phyloP scores from a whole-genome alignment of 805 yeast genomes.

The Lipomyces mesembrius region DNA sequence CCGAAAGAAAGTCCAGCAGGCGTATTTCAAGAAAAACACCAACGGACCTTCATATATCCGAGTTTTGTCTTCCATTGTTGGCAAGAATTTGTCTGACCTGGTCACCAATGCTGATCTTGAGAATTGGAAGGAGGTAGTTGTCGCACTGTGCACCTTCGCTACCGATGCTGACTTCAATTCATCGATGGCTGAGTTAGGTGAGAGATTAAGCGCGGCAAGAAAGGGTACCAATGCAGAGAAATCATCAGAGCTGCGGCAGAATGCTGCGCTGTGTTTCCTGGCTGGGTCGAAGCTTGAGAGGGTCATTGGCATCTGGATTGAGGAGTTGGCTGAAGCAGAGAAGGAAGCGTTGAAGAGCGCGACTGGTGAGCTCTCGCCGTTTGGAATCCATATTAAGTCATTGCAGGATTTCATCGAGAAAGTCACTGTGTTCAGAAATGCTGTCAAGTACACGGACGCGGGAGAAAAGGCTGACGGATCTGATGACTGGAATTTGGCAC shows the following conservation, averaged over 20 bases:
- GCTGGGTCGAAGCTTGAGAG: constrained; percentile 82
- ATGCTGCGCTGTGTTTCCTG: constrained; percentile 76
- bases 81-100: constrained; percentile 63
- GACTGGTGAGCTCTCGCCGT: constrained; percentile 54
- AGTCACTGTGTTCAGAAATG: constrained; percentile 71
- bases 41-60: constrained; percentile 66
- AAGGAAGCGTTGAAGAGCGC: constrained; percentile 41
- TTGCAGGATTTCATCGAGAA: constrained; percentile 83
- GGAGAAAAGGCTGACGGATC: constrained; percentile 33
- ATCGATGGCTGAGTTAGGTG: constrained; percentile 72
- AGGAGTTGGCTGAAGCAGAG: constrained; percentile 63
- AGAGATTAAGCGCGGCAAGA: constrained; percentile 60
- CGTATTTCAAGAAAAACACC: constrained; percentile 67
- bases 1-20: constrained; percentile 69
- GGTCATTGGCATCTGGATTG: constrained; percentile 80
- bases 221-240: constrained; percentile 24
- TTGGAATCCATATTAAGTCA: constrained; percentile 83
- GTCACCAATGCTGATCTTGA: constrained; percentile 75
- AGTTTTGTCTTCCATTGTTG: constrained; percentile 65
- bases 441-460: constrained; percentile 42
- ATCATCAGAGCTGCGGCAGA: constrained; percentile 57
- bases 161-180: constrained; percentile 53
- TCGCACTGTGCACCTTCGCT: constrained; percentile 64
- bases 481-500: constrained; percentile 51
- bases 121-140: constrained; percentile 85